Base-by-base conservation (phyloP, 371 early-diverging fungal genomes). In the Rhizomucor miehei region DNA sequence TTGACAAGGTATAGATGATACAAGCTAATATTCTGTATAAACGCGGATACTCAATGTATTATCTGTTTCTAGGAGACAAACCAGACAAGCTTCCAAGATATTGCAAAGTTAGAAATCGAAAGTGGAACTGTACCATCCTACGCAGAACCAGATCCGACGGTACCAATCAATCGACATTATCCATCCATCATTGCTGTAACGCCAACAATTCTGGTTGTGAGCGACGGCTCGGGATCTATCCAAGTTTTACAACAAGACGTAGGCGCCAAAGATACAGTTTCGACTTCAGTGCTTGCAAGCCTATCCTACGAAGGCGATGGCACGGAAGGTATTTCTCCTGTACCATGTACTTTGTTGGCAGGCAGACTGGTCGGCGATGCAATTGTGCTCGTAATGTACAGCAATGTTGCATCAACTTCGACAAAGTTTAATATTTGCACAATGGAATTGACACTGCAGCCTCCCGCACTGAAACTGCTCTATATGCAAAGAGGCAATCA, bases 401-500 rank as follows among this genome's bases (percentile, higher is more conserved):
- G 73, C 36, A 69, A 70, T 14, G 54, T 64, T 19, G 56, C 64
- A 0, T 49, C 54, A 17, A 25, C 21, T 6, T 51, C 40, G 34
- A 56, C 76, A 1, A 51, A 68, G 19, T 82, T 77, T 36, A 71
- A 79, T 46, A 70, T 82, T 14, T 65, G 72, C 6, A 72, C 73
- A 0, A 17, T 82, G 8, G 69, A 79, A 48, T 36, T 80, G 14
- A 46, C 56, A 12, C 20, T 77, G 11, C 65, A 65, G 2, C 54
- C 59, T 9, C 17, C 29, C 0, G 24, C 29, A 4, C 48, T 73
- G 0, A 59, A 48, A 11, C 54, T 53, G 0, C 39, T 66, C 0
- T 82, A 87, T 52, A 79, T 80, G 1, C 73, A 83, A 43, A 78
- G 73, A 40, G 87, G 85, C 6, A 61, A 77, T 0, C 85, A 86